phyloP scores from a whole-genome alignment of 2,329 filamentous ascomycete genomes.

The Cordyceps fumosorosea region DNA sequence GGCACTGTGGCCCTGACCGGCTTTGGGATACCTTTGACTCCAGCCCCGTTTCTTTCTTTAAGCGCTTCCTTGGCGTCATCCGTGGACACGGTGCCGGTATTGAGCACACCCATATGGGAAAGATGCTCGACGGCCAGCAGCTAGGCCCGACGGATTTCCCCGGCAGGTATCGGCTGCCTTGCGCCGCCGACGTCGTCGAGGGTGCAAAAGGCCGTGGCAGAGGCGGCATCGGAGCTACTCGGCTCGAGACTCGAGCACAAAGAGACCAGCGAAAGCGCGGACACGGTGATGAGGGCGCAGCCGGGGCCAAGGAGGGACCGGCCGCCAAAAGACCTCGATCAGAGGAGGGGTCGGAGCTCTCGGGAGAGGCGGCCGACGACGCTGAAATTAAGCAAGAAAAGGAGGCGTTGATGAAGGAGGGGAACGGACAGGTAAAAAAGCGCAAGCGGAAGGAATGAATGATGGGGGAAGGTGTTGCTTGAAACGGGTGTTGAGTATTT shows the following conservation, averaged over 20 bases:
- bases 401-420: background rate
- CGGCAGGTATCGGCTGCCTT: background rate
- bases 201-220: background rate
- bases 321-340: background rate
- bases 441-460: background rate
- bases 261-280: background rate
- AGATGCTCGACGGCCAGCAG: slow-evolving; percentile 27
- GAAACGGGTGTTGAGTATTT: background rate
- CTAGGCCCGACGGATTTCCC: slow-evolving; percentile 19
- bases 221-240: no score
- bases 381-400: background rate
- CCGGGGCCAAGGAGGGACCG: no score
- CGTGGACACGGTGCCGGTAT: slow-evolving; percentile 32
- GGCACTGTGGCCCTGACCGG: background rate
- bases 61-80: slow-evolving; percentile 28
- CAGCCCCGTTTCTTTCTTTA: slow-evolving; percentile 34
- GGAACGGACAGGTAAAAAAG: background rate
- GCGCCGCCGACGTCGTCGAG: background rate
- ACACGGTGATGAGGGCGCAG: background rate
- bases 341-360: no score
- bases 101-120: slow-evolving; percentile 36
- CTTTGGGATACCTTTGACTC: slow-evolving; percentile 16
- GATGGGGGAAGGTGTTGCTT: background rate
- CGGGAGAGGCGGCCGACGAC: no score
- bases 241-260: background rate